Conservation (phyloP, 1,284 basidiomycete species). For the Ceratobasidium sp. region DNA sequence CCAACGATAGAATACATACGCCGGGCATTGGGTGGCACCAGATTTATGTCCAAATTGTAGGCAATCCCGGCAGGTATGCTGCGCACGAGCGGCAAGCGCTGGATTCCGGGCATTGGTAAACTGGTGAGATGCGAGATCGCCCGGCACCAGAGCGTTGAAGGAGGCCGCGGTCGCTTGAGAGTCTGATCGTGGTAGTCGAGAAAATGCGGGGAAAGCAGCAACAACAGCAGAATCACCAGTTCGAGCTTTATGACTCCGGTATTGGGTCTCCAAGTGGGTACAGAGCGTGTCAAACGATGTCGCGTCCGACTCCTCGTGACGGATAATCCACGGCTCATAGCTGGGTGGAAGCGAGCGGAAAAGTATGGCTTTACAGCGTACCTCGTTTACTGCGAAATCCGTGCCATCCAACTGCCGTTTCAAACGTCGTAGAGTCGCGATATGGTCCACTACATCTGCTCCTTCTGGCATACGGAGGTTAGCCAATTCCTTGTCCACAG, state of each 20-base stretch:
- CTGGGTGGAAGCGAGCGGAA: constrained; percentile 9
- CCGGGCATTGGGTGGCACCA: neutral
- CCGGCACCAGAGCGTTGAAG: neutral
- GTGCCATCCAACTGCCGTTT: neutral
- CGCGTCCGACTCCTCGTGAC: neutral
- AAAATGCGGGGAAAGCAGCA: neutral
- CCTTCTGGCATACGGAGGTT: neutral
- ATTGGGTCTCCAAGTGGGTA: neutral
- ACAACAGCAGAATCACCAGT: neutral
- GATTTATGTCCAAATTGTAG: neutral
- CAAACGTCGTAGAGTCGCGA: neutral
- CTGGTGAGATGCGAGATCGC: neutral
- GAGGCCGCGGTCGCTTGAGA: neutral
- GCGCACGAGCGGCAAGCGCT: neutral
- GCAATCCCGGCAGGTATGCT: constrained; percentile 19
- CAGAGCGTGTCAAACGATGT: neutral
- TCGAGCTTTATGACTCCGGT: neutral
- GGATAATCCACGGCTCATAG: neutral
- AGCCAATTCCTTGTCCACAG: neutral
- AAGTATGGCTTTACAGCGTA: neutral
- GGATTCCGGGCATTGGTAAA: constrained; percentile 6
- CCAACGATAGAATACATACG: neutral
- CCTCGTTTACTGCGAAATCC: neutral
- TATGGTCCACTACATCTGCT: constrained; percentile 12
- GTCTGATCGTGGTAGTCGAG: neutral